phyloP scores from a whole-genome alignment of 1,284 basidiomycete genomes.

The Sporisorium scitamineum region DNA sequence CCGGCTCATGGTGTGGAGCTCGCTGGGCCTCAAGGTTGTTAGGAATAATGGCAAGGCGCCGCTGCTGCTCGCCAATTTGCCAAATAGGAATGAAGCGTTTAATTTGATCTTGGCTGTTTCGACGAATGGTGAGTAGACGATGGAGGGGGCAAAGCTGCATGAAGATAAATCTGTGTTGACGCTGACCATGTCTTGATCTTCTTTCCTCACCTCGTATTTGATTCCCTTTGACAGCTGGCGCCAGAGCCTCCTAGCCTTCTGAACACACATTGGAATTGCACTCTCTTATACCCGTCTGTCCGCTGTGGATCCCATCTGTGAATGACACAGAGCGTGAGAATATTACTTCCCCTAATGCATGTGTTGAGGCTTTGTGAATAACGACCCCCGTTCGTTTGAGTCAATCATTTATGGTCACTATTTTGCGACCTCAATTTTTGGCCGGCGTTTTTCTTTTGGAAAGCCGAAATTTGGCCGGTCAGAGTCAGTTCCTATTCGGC shows the following conservation, averaged over 20 bases:
- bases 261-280: background rate
- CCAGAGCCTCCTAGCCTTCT: constrained; percentile 10
- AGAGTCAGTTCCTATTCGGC: too few relatives aligned
- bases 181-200: background rate
- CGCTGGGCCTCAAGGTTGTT: constrained; percentile 61
- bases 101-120: constrained; percentile 65
- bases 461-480: constrained; percentile 3
- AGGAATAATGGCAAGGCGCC: constrained; percentile 56
- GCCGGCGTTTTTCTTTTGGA: background rate
- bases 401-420: background rate
- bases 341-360: too few relatives aligned
- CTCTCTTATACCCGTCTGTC: background rate
- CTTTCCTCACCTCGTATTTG: background rate
- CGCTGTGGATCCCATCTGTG: background rate
- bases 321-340: too few relatives aligned
- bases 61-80: constrained; percentile 61
- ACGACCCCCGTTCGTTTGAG: too few relatives aligned
- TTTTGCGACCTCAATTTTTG: background rate
- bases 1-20: constrained; percentile 61
- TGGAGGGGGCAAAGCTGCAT: too few relatives aligned
- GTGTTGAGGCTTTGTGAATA: too few relatives aligned
- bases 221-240: constrained; percentile 10
- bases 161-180: background rate
- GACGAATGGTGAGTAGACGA: constrained; percentile 31
- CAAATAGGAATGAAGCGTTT: constrained; percentile 66